Base-by-base conservation (phyloP, 2,329 filamentous ascomycete genomes). In the Allantophomopsis cytisporea region DNA sequence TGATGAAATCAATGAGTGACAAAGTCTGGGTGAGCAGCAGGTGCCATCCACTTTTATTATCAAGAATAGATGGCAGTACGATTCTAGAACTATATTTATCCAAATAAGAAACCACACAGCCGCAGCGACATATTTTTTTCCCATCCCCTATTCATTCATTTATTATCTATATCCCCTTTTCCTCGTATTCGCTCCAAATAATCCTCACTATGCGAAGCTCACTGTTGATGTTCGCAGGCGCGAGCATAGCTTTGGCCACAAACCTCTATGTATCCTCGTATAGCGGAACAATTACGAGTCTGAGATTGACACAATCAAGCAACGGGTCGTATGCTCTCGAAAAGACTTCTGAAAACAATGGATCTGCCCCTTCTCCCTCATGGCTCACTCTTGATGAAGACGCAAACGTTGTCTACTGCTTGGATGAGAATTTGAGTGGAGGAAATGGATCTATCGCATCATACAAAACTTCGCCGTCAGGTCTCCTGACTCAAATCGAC, bases 251-350 rank as follows among this genome's bases (percentile, higher is more conserved):
- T 14, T 3, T 8, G 7, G 31, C 31, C 46, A 38, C 49, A 14
- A 52, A 53, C 40, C 54, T 64, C 38, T 62, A 56, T 42, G 57
- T 58, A 31, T 55, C 60, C 13, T 60, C 60, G 33, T 64, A 63
- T 47, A 43, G 44, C 15, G 57, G 59, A 7, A 53, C 47, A 6
- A 50, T 63, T 31, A 56, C 56, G 21, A 51, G 56, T 2, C 47
- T 63, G 13, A 42, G 50, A 15, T 49, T 61, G 17, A 42, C 36
- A 7, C 41, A 45, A 34, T 28, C 23, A 28, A 47, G 44, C 35
- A 41, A 43, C 35, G 49, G 46, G 11, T 28, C 35, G 2, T 54
- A 50, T 38, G 31, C 45, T 6, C 38, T 57, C 13, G 41, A 40
- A 3, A 37, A 35, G 1, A 28, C 49, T 4, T 40, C 49, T 12